A percentile compares a stretch with the other conserved stretches of the same genome.
These are phyloP conservation scores for Rhizomucor pusillus DNA, from an alignment of 371 early-diverging fungal genomes.

Conservation along the genomic window DNA sequence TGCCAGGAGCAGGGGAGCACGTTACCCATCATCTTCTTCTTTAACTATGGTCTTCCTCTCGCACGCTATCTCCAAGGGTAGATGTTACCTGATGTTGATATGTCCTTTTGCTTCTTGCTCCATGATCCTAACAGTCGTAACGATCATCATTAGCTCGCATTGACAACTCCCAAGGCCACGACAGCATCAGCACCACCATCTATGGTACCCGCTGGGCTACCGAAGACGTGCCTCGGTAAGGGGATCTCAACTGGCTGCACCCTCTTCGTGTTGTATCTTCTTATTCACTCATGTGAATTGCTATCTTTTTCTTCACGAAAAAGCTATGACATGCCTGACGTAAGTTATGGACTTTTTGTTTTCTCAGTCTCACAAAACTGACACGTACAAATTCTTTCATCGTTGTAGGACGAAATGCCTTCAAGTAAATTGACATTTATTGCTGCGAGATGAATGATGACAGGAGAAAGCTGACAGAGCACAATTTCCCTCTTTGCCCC, in stretches of 20 bases:
- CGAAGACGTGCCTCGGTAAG: conserved; percentile 42
- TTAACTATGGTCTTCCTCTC: conserved; percentile 28
- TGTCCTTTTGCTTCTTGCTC: neutral
- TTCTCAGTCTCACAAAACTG: neutral
- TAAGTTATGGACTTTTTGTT: conserved; percentile 10
- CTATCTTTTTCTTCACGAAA: neutral
- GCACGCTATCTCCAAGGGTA: conserved; percentile 29
- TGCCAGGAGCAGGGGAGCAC: too few species aligned
- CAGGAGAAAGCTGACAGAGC: neutral
- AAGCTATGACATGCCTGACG: conserved; percentile 44
- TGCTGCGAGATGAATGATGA: neutral
- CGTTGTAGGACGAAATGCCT: conserved; percentile 42
- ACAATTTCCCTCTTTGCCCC: neutral
- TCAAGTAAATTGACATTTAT: conserved; percentile 21
- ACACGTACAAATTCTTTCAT: neutral
- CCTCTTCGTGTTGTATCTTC: neutral
- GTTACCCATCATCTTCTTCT: neutral
- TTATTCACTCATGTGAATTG: too few species aligned
- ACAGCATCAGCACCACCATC: conserved; percentile 28
- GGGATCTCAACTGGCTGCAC: neutral
- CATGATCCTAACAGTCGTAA: neutral
- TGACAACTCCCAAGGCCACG: conserved; percentile 14
- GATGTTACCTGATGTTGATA: neutral
- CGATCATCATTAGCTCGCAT: conserved; percentile 23
- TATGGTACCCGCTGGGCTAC: conserved; percentile 48